These are phyloP conservation scores for Avena atlantica DNA, from an alignment of 176 grass and related monocot genomes.

Conservation along the genomic window DNA sequence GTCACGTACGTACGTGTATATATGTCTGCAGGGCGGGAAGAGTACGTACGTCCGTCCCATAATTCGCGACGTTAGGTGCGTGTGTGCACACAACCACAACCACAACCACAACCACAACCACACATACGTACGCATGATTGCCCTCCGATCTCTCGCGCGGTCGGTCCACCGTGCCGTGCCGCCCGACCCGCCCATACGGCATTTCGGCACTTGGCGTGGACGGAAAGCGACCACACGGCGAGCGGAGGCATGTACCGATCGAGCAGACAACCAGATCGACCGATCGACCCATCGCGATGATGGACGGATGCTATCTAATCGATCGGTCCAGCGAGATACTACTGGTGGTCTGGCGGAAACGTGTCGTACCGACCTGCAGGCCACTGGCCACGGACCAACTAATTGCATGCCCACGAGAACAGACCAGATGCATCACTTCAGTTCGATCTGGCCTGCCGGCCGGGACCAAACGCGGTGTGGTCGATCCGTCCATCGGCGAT, in stretches of 20 bases:
- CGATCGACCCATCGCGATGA: background rate
- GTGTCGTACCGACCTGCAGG: background rate
- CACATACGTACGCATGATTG: slow-evolving; percentile 5
- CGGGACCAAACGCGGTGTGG: slow-evolving; percentile 18
- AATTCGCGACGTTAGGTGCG: slow-evolving; percentile 29
- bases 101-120: too few species aligned
- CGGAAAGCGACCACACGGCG: slow-evolving; percentile 41
- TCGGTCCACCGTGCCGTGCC: background rate
- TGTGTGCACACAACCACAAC: too few species aligned
- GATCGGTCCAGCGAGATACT: slow-evolving; percentile 20
- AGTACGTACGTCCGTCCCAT: background rate
- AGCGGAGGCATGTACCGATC: background rate
- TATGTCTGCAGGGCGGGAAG: background rate
- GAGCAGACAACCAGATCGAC: background rate
- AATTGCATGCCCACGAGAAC: background rate
- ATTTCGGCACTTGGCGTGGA: background rate
- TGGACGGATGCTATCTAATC: slow-evolving; percentile 1
- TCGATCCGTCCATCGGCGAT: background rate
- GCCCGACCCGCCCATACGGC: background rate
- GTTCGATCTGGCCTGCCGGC: background rate
- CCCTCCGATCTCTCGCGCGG: background rate
- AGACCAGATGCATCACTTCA: slow-evolving; percentile 19
- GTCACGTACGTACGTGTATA: slow-evolving; percentile 5
- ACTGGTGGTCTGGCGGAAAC: background rate
- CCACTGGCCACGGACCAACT: background rate